phyloP scores from a whole-genome alignment of 2,329 filamentous ascomycete genomes.

The Trichoderma sp. region DNA sequence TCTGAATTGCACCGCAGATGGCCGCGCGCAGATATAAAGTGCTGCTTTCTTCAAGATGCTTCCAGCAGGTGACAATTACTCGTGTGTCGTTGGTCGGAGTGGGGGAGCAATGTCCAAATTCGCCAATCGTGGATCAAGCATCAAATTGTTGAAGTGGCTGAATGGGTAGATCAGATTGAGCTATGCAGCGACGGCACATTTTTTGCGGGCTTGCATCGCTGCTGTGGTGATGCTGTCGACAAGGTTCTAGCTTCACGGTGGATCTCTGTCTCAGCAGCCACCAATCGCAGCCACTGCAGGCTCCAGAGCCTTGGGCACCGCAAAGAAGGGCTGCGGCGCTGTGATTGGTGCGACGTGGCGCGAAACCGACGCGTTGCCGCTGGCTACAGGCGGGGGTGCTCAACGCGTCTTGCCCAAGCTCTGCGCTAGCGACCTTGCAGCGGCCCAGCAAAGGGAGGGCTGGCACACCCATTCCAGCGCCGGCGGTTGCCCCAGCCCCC shows the following conservation, averaged over 20 bases:
- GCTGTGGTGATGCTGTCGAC: conserved; percentile 21
- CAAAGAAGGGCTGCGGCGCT: background rate
- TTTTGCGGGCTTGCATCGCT: conserved; percentile 10
- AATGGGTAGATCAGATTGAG: background rate
- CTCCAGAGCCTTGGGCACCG: background rate
- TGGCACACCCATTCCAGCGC: conserved; percentile 32
- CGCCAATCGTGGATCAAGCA: conserved; percentile 1
- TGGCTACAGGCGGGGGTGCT: conserved; percentile 15
- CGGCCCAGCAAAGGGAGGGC: conserved; percentile 30
- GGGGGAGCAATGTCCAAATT: conserved; percentile 1
- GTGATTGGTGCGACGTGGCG: conserved; percentile 37
- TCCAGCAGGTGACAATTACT: conserved; percentile 15
- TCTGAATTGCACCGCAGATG: background rate
- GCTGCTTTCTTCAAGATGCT: background rate
- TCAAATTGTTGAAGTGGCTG: background rate
- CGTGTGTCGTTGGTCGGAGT: conserved; percentile 13
- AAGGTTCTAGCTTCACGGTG: background rate
- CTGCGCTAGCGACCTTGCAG: background rate
- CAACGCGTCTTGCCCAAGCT: conserved; percentile 23
- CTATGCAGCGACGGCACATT: conserved; percentile 12
- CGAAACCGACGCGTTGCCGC: conserved; percentile 39
- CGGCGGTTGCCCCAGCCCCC: conserved; percentile 33
- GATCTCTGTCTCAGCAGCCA: background rate
- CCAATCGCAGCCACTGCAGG: conserved; percentile 14
- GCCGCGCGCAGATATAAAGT: background rate